These are phyloP conservation scores for Amanita rimosa DNA, from an alignment of 768 basidiomycete species.

Conservation along the genomic window DNA sequence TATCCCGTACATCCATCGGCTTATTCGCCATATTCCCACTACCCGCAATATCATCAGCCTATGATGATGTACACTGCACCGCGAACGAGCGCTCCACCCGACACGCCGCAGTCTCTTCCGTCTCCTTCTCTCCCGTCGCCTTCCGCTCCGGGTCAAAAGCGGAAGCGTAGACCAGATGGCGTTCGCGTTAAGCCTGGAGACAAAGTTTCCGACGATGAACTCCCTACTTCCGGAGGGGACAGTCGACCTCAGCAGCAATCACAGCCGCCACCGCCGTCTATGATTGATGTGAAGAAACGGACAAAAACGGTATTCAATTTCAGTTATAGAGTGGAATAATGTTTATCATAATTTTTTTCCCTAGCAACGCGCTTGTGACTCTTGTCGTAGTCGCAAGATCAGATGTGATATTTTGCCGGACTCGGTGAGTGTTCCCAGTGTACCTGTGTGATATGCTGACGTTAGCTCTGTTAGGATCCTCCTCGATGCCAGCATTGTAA, in stretches of 20 bases:
- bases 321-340: slow-evolving; percentile 8
- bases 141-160: slow-evolving; percentile 32
- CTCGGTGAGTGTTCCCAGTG: slow-evolving; percentile 18
- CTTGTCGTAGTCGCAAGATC: slow-evolving; percentile 85
- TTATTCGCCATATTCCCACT: slow-evolving; percentile 46
- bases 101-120: slow-evolving; percentile 23
- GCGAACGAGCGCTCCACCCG: slow-evolving; percentile 22
- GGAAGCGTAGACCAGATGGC: slow-evolving; percentile 47
- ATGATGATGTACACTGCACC: slow-evolving; percentile 61
- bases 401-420: slow-evolving; percentile 86
- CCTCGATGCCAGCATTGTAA: slow-evolving; percentile 91
- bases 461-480: slow-evolving; percentile 35
- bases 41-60: slow-evolving; percentile 55
- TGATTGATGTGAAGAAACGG: slow-evolving; percentile 68
- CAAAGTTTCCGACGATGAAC: slow-evolving; percentile 53
- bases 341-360: slow-evolving; percentile 3
- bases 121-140: slow-evolving; percentile 22
- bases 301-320: slow-evolving; percentile 62
- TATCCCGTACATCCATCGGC: slow-evolving; percentile 47
- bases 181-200: slow-evolving; percentile 29
- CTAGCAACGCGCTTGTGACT: slow-evolving; percentile 76
- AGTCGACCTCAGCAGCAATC: slow-evolving; percentile 18
- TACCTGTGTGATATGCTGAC: neutral
- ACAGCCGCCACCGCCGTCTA: slow-evolving; percentile 16
- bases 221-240: slow-evolving; percentile 37